These are phyloP conservation scores for Pseudevernia furfuracea DNA, from an alignment of 495 filamentous ascomycete genomes.

Conservation along the genomic window DNA sequence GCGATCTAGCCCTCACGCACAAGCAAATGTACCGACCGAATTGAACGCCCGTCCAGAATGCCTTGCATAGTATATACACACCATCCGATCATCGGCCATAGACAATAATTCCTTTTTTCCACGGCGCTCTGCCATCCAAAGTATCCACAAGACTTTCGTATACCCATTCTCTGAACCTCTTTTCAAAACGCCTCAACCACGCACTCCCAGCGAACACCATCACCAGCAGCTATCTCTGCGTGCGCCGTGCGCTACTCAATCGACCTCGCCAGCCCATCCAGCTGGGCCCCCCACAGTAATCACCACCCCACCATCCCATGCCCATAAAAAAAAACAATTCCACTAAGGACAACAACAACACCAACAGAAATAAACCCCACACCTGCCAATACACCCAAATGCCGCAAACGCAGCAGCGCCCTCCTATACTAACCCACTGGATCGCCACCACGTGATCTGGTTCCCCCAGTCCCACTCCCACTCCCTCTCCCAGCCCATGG, in stretches of 20 bases:
- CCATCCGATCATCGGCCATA: too few relatives aligned
- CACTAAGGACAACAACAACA: too few relatives aligned
- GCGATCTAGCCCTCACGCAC: too few relatives aligned
- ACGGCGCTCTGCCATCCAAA: too few relatives aligned
- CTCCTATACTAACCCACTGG: not conserved
- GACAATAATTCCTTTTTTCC: too few relatives aligned
- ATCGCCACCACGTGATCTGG: not conserved
- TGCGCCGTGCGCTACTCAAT: constrained; percentile 4
- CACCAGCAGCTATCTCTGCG: constrained; percentile 7
- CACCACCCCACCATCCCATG: not conserved
- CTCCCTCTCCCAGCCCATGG: not conserved
- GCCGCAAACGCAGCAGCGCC: constrained; percentile 9
- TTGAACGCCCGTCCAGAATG: too few relatives aligned
- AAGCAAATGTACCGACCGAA: too few relatives aligned
- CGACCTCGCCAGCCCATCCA: not conserved
- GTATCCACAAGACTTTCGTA: too few relatives aligned
- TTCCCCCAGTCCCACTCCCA: not conserved
- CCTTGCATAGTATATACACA: too few relatives aligned
- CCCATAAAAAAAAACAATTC: not conserved
- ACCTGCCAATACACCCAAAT: constrained; percentile 13
- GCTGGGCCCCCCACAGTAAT: constrained; percentile 4
- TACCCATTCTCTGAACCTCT: too few relatives aligned
- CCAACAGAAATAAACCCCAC: not conserved
- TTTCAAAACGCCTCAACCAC: too few relatives aligned
- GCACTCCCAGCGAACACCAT: not conserved